A percentile compares a stretch with the other conserved stretches of the same genome.
These are phyloP conservation scores for Carallia brachiata DNA, from an alignment of 345 rosid genomes.

Conservation along the genomic window DNA sequence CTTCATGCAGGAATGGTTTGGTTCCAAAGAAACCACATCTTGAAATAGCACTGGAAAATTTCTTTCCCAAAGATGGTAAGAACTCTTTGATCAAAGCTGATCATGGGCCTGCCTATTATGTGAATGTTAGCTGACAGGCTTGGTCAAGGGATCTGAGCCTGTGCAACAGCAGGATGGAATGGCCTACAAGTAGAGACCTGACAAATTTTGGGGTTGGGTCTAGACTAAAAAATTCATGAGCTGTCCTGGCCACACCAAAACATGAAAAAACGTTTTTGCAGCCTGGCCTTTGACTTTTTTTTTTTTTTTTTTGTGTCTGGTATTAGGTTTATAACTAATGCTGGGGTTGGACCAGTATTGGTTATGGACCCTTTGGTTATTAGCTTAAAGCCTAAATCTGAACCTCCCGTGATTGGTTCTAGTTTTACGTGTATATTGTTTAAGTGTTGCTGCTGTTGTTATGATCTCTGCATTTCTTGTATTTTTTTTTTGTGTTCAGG, in stretches of 20 bases:
- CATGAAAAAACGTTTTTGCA: neutral
- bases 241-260: neutral
- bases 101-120: neutral
- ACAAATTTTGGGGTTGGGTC: constrained; percentile 1
- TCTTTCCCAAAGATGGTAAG: constrained; percentile 70
- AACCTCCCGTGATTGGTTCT: neutral
- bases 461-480: neutral
- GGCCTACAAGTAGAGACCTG: neutral
- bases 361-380: neutral
- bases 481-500: constrained; percentile 17
- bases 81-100: constrained; percentile 7
- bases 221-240: neutral
- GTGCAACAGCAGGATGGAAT: neutral
- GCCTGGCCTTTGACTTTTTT: neutral
- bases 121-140: neutral
- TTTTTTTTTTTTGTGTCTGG: neutral
- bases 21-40: constrained; percentile 83
- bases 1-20: constrained; percentile 58
- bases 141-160: constrained; percentile 2
- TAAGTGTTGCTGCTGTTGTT: neutral
- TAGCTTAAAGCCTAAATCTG: neutral
- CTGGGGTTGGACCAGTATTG: neutral
- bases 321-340: neutral
- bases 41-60: constrained; percentile 80
- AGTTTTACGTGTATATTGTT: neutral